A percentile compares a stretch with the other conserved stretches of the same genome.
Conservation (phyloP, 208 protist species). For the Vickermania ingenoplastis region DNA sequence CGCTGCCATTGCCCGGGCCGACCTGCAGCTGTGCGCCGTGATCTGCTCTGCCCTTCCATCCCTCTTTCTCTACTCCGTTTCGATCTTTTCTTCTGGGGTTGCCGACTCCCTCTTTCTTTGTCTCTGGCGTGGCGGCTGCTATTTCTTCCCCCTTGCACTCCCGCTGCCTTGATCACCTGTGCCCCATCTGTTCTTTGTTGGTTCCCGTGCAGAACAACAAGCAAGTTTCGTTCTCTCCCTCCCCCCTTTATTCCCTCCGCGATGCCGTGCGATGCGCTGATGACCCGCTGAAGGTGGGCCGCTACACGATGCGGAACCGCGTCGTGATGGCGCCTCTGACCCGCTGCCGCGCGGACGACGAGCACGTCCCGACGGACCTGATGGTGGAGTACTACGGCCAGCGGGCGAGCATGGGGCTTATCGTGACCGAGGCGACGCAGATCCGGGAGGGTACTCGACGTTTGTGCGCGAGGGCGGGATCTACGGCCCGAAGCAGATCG, state of each 20-base stretch:
- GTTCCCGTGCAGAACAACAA: too few relatives aligned
- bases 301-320: conserved; percentile 28
- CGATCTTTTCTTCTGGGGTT: too few relatives aligned
- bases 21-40: too few relatives aligned
- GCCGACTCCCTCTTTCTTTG: too few relatives aligned
- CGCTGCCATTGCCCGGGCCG: too few relatives aligned
- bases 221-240: conserved; percentile 2
- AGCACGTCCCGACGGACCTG: conserved; percentile 25
- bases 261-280: conserved; percentile 9
- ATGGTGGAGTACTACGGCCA: conserved; percentile 60
- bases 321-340: conserved; percentile 62
- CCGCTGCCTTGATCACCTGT: too few relatives aligned
- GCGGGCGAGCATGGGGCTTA: conserved; percentile 51
- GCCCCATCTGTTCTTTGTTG: too few relatives aligned
- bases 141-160: too few relatives aligned
- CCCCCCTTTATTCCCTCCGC: neutral
- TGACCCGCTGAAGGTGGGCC: conserved; percentile 28
- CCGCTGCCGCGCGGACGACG: conserved; percentile 28
- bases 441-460: conserved; percentile 35
- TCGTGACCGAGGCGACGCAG: conserved; percentile 59
- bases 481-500: conserved; percentile 43
- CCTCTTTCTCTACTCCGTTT: too few relatives aligned
- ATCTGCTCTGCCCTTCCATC: too few relatives aligned
- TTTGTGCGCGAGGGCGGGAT: conserved; percentile 40
- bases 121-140: too few relatives aligned